Evolutionary conservation across 306 rosid genomes (phyloP).

Genomic region (Corylus heterophylla): DNA sequence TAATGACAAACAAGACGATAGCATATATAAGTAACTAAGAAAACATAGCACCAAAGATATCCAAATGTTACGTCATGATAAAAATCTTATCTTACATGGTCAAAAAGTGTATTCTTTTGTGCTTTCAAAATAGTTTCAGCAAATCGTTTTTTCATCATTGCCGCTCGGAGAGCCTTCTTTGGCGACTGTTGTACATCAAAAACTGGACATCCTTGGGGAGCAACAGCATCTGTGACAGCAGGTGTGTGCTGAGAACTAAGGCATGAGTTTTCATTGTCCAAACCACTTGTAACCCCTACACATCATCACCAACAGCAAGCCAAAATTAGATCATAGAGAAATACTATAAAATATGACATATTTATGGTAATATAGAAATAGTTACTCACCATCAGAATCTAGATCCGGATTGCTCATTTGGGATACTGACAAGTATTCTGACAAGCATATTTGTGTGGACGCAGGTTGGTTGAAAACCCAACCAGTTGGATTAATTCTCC

Average conservation of each 20-base stretch:
- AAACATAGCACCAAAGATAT: neutral
- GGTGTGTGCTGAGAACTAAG: slow-evolving; percentile 44
- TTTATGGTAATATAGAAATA: slow-evolving; percentile 24
- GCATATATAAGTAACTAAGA: neutral
- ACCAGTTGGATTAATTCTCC: slow-evolving; percentile 44
- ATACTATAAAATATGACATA: neutral
- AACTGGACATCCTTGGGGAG: slow-evolving; percentile 59
- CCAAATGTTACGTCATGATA: neutral
- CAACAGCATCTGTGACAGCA: slow-evolving; percentile 33
- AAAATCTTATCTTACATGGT: slow-evolving; percentile 44
- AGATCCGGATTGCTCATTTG: slow-evolving; percentile 56
- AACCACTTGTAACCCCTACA: slow-evolving; percentile 61
- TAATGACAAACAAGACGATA: slow-evolving; percentile 13
- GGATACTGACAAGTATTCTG: slow-evolving; percentile 21
- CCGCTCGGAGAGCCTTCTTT: slow-evolving; percentile 86
- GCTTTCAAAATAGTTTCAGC: slow-evolving; percentile 93
- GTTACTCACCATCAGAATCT: slow-evolving; percentile 81
- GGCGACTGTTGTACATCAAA: slow-evolving; percentile 69
- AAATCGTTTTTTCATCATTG: slow-evolving; percentile 80
- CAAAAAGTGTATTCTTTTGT: slow-evolving; percentile 65
- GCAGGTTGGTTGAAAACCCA: slow-evolving; percentile 73
- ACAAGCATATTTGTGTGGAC: too few relatives aligned
- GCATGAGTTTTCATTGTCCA: slow-evolving; percentile 58
- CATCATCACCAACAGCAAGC: slow-evolving; percentile 41
- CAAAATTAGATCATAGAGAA: slow-evolving; percentile 41